Conservation (phyloP, 2,329 filamentous ascomycete species). For the Ophiostoma australiae region DNA sequence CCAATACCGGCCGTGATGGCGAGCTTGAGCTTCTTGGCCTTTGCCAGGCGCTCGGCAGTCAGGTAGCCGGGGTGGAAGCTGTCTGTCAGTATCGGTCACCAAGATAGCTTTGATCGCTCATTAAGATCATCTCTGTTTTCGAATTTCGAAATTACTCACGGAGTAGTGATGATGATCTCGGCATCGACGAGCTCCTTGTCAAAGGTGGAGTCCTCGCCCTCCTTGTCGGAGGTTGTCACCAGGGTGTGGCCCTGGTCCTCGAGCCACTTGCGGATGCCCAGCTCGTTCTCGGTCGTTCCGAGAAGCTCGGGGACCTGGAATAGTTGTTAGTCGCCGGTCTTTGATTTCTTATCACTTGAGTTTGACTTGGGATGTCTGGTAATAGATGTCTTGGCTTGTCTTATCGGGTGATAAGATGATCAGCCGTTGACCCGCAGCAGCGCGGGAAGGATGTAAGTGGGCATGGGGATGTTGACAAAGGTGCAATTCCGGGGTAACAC, state of each 20-base stretch:
- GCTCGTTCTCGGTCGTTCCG: slow-evolving; percentile 97
- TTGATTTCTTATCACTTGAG: neutral
- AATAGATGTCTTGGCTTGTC: neutral
- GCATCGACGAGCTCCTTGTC: slow-evolving; percentile 95
- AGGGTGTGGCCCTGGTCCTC: slow-evolving; percentile 96
- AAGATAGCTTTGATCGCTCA: too few species aligned
- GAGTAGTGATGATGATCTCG: slow-evolving; percentile 98
- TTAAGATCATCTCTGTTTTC: neutral
- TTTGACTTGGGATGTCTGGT: neutral
- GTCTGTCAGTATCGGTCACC: neutral
- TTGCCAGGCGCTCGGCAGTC: slow-evolving; percentile 89
- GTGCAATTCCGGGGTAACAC: neutral
- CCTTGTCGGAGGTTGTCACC: slow-evolving; percentile 95
- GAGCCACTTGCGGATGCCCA: slow-evolving; percentile 94
- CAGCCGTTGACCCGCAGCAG: slow-evolving; percentile 1
- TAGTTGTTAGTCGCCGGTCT: neutral
- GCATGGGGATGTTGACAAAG: neutral
- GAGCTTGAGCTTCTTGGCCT: slow-evolving; percentile 98
- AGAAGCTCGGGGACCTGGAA: slow-evolving; percentile 67
- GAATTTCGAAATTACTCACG: slow-evolving; percentile 48
- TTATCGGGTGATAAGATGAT: slow-evolving; percentile 8
- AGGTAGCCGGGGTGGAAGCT: slow-evolving; percentile 99
- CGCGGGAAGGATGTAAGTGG: slow-evolving; percentile 3
- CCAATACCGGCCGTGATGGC: slow-evolving; percentile 96
- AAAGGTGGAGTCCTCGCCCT: slow-evolving; percentile 85